These are phyloP conservation scores for Obba rivulosa DNA, from an alignment of 768 basidiomycete genomes.

Conservation along the genomic window DNA sequence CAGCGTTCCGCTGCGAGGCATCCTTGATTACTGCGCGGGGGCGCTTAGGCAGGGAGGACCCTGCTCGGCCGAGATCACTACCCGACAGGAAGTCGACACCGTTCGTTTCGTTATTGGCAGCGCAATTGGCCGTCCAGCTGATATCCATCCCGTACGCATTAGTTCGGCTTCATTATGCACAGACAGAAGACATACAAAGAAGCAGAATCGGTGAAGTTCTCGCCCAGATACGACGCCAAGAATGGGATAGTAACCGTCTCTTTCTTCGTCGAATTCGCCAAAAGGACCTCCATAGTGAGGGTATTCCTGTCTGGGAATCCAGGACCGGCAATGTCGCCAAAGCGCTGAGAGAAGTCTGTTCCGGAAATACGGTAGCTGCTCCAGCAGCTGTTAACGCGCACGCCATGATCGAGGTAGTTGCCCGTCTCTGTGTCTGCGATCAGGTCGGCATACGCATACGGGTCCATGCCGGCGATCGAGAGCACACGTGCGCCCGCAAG, in stretches of 20 bases:
- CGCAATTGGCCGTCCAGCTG: conserved; percentile 62
- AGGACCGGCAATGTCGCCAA: conserved; percentile 54
- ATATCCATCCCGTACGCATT: conserved; percentile 5
- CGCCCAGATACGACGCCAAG: conserved; percentile 41
- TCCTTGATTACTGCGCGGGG: conserved; percentile 37
- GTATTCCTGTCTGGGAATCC: conserved; percentile 40
- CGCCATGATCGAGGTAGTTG: conserved; percentile 58
- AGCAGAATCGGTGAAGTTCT: conserved; percentile 41
- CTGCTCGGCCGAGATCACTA: not conserved
- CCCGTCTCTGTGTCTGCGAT: conserved; percentile 57
- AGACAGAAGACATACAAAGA: conserved; percentile 41
- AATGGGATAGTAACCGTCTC: conserved; percentile 52
- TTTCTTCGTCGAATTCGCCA: conserved; percentile 37
- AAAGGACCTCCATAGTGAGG: conserved; percentile 43
- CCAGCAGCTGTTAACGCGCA: conserved; percentile 59
- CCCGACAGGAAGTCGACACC: conserved; percentile 38
- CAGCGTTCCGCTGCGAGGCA: conserved; percentile 29
- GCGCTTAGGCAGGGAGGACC: conserved; percentile 15
- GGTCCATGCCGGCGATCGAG: conserved; percentile 45
- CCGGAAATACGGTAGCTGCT: conserved; percentile 44
- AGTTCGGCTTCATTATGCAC: not conserved
- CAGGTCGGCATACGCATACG: conserved; percentile 50
- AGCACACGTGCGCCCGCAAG: conserved; percentile 57
- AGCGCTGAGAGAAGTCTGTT: conserved; percentile 48
- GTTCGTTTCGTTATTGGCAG: conserved; percentile 43